Percentiles rank a stretch among this genome's conserved stretches.
Conservation (phyloP, 129 eudicot genomes). For the Lactuca saligna region DNA sequence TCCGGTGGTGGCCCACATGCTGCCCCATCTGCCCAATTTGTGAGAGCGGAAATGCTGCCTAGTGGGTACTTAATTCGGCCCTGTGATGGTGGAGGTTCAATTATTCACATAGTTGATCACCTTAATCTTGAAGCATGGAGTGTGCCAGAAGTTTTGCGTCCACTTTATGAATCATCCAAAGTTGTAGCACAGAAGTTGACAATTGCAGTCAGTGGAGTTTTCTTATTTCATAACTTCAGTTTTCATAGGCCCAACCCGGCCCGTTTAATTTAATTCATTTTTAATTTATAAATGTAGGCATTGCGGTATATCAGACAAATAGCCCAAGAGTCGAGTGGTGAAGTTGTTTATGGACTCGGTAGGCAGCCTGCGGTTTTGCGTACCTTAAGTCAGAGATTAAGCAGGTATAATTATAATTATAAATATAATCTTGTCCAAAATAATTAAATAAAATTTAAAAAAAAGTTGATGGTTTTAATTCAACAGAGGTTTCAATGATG, state of each 20-base stretch:
- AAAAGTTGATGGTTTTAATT: neutral
- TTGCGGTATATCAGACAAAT: conserved; percentile 77
- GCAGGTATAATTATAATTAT: conserved; percentile 45
- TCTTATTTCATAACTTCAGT: neutral
- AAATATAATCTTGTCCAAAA: neutral
- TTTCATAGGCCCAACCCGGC: neutral
- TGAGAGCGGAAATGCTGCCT: conserved; percentile 90
- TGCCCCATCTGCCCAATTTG: conserved; percentile 71
- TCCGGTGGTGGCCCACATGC: conserved; percentile 86
- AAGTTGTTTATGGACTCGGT: conserved; percentile 82
- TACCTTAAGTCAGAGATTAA: conserved; percentile 83
- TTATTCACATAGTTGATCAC: conserved; percentile 93
- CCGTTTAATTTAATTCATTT: neutral
- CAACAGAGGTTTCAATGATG: conserved; percentile 94
- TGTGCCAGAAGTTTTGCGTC: conserved; percentile 95
- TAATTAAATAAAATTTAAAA: no score
- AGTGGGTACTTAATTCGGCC: conserved; percentile 93
- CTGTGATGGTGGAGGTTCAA: conserved; percentile 99
- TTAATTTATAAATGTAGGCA: conserved; percentile 43
- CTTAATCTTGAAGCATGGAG: conserved; percentile 95
- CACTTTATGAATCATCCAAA: conserved; percentile 91
- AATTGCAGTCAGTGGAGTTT: conserved; percentile 64
- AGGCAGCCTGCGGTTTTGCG: conserved; percentile 91
- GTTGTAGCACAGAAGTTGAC: conserved; percentile 89
- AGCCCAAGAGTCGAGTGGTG: conserved; percentile 90